Conservation (phyloP, 2,329 filamentous ascomycete genomes). For the Aureobasidium sp. region DNA sequence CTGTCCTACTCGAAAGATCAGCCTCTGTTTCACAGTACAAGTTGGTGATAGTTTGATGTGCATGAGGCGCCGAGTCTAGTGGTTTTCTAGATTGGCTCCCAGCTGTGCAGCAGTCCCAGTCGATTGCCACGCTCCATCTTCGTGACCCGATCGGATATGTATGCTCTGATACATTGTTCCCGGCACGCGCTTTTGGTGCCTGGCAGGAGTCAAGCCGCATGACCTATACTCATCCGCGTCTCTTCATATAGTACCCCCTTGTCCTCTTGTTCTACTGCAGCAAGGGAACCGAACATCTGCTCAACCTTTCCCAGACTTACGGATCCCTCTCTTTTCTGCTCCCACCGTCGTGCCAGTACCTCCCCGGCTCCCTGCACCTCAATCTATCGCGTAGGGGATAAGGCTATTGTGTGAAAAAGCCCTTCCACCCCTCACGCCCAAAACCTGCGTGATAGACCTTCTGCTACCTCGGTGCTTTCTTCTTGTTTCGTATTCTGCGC, state of each 20-base stretch:
- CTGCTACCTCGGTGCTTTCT: slow-evolving; percentile 12
- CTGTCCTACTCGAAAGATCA: slow-evolving; percentile 15
- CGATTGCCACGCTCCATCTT: slow-evolving; percentile 14
- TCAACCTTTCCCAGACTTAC: slow-evolving; percentile 14
- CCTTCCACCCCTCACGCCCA: slow-evolving; percentile 10
- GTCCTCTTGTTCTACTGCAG: slow-evolving; percentile 27
- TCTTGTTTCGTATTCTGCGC: slow-evolving; percentile 7
- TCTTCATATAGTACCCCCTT: slow-evolving; percentile 17
- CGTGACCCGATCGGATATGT: slow-evolving; percentile 16
- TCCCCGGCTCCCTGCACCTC: slow-evolving; percentile 12
- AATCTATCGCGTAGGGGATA: slow-evolving; percentile 15
- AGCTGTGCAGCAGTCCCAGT: slow-evolving; percentile 14
- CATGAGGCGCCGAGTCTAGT: slow-evolving; percentile 19
- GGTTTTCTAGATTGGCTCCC: slow-evolving; percentile 15
- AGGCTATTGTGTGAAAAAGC: slow-evolving; percentile 15
- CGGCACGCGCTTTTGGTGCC: slow-evolving; percentile 32
- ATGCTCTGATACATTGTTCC: slow-evolving; percentile 26
- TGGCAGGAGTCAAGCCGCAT: slow-evolving; percentile 25
- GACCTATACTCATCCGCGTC: slow-evolving; percentile 10
- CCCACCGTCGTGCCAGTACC: slow-evolving; percentile 11
- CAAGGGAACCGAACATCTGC: slow-evolving; percentile 23
- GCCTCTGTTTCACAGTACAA: slow-evolving; percentile 17
- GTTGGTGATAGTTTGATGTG: slow-evolving; percentile 16
- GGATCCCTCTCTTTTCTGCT: slow-evolving; percentile 14
- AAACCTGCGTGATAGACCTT: slow-evolving; percentile 13